phyloP scores from a whole-genome alignment of 2,329 filamentous ascomycete genomes.

The Colletotrichum sp. region DNA sequence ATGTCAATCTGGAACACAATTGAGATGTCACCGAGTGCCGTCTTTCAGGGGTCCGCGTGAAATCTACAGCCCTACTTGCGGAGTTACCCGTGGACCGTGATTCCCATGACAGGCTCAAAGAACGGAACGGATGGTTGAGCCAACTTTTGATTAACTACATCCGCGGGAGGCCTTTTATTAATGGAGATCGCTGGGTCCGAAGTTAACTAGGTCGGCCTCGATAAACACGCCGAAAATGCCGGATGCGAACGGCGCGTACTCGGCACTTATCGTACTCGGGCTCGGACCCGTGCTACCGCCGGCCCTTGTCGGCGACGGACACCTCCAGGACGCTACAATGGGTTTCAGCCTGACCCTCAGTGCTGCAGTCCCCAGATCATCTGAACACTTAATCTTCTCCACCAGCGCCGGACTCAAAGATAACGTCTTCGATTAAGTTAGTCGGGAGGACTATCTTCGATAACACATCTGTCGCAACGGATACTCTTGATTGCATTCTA shows the following conservation, averaged over 20 bases:
- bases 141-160: not conserved
- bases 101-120: not conserved
- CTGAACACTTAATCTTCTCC: not conserved
- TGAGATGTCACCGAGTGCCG: not conserved
- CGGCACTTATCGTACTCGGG: not conserved
- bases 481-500: accelerated
- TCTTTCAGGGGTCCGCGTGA: not conserved
- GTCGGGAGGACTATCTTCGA: accelerated
- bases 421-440: not conserved
- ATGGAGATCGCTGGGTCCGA: not conserved
- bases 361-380: not conserved
- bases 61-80: not conserved
- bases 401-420: not conserved
- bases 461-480: accelerated
- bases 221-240: not conserved
- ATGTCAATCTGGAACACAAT: not conserved
- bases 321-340: not conserved
- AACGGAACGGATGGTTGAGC: not conserved
- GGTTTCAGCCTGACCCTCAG: not conserved
- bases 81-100: not conserved
- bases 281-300: not conserved
- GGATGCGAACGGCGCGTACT: not conserved
- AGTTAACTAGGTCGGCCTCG: not conserved
- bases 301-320: not conserved
- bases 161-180: not conserved